These are phyloP conservation scores for Xylariaceae sp. DNA, from an alignment of 2,329 filamentous ascomycete genomes.

Conservation along the genomic window DNA sequence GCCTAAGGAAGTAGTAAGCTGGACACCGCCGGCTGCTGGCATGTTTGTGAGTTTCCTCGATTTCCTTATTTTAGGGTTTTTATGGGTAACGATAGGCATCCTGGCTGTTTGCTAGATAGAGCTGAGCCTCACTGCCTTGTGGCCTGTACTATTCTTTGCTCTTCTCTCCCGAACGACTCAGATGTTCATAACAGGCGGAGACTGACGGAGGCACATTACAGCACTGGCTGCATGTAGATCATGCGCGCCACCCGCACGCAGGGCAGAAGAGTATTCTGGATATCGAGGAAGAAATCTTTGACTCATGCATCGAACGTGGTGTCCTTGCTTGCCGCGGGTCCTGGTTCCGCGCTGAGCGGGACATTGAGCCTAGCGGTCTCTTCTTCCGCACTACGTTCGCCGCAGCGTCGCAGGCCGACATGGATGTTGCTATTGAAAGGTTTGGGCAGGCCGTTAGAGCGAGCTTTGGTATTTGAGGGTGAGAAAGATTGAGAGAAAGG, in stretches of 20 bases:
- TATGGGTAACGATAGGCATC: no score
- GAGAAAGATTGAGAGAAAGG: neutral
- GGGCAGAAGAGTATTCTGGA: slow-evolving; percentile 58
- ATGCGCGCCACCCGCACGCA: slow-evolving; percentile 68
- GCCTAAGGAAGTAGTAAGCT: slow-evolving; percentile 75
- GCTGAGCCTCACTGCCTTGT: no score
- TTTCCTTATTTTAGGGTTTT: no score
- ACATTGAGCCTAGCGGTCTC: slow-evolving; percentile 63
- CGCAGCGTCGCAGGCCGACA: slow-evolving; percentile 73
- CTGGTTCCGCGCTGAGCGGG: slow-evolving; percentile 85
- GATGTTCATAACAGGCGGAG: neutral
- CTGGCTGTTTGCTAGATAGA: no score
- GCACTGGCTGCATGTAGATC: slow-evolving; percentile 77
- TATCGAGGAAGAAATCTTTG: slow-evolving; percentile 88
- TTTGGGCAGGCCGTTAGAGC: slow-evolving; percentile 76
- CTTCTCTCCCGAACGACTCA: no score
- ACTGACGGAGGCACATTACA: slow-evolving; percentile 36
- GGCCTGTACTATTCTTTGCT: no score
- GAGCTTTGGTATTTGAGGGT: slow-evolving; percentile 50
- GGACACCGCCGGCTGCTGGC: slow-evolving; percentile 80
- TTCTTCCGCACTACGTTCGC: slow-evolving; percentile 94
- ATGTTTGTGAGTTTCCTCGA: slow-evolving; percentile 81
- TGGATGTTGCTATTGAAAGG: slow-evolving; percentile 73
- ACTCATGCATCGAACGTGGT: slow-evolving; percentile 74
- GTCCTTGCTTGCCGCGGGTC: slow-evolving; percentile 84